Conservation (phyloP, 306 rosid species). For the Acmispon strigosus region DNA sequence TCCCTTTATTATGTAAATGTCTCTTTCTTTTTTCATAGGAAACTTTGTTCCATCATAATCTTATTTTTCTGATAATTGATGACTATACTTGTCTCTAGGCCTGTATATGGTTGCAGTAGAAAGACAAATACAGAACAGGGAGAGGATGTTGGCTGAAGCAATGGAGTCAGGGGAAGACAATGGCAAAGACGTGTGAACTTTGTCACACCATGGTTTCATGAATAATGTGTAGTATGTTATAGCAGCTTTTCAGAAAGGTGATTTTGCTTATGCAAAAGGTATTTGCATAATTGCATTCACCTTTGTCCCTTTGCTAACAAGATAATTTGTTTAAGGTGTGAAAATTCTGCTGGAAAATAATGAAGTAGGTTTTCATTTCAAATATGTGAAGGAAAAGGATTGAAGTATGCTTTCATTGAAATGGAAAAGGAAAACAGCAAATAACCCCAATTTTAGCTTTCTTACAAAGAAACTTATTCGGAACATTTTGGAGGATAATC, state of each 20-base stretch:
- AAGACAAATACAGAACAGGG: slow-evolving; percentile 34
- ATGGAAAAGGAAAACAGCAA: not conserved
- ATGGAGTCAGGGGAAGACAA: slow-evolving; percentile 24
- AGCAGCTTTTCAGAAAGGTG: slow-evolving; percentile 9
- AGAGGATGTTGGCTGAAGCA: slow-evolving; percentile 38
- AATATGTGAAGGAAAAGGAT: not conserved
- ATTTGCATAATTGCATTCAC: not conserved
- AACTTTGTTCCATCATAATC: not conserved
- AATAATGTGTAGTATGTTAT: not conserved
- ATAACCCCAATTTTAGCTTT: not conserved
- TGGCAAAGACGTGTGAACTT: slow-evolving; percentile 5
- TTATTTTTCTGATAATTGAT: not conserved
- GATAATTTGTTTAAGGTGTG: not conserved
- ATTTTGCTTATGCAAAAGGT: not conserved
- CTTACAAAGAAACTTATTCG: not conserved
- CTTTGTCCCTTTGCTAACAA: not conserved
- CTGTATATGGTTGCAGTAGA: slow-evolving; percentile 45
- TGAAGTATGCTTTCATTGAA: not conserved
- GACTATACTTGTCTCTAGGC: slow-evolving; percentile 23
- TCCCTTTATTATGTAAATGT: not conserved
- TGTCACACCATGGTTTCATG: not conserved
- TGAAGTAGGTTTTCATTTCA: not conserved
- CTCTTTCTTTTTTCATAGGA: not conserved
- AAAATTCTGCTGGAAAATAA: slow-evolving; percentile 2
- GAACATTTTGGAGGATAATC: not conserved